A percentile compares a stretch with the other conserved stretches of the same genome.
phyloP scores from a whole-genome alignment of 2,329 filamentous ascomycete genomes.

The Fusarium gaditjirri region DNA sequence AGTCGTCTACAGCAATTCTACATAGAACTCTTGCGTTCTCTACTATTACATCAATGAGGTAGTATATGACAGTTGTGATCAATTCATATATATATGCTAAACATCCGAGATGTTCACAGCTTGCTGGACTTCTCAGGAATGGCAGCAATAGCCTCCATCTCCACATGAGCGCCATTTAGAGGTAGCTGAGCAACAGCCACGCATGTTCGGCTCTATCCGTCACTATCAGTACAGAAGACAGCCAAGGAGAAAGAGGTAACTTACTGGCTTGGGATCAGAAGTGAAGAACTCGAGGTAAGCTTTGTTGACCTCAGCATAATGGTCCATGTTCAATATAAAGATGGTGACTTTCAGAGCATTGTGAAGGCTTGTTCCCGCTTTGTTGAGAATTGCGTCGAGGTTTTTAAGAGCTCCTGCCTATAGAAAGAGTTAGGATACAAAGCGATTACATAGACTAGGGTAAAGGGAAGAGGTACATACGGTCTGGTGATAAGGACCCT shows the following conservation, averaged over 20 bases:
- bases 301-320: not conserved
- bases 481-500: not conserved
- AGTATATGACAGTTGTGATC: not conserved
- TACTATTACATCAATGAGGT: not conserved
- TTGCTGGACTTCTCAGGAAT: not conserved
- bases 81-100: not conserved
- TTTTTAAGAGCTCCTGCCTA: not conserved
- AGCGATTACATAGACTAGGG: rapidly evolving
- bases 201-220: not conserved
- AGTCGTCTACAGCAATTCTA: not conserved
- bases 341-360: conserved; percentile 3
- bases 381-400: not conserved
- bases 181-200: conserved; percentile 1
- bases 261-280: not conserved
- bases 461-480: not conserved
- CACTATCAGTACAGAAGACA: not conserved
- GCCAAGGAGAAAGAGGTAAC: rapidly evolving
- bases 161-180: not conserved
- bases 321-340: not conserved
- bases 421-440: rapidly evolving
- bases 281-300: conserved; percentile 2
- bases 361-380: conserved; percentile 1
- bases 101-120: not conserved
- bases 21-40: not conserved
- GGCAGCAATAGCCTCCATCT: conserved; percentile 1